Percentiles rank a stretch among this genome's conserved stretches.
Conservation (phyloP, 2,329 filamentous ascomycete genomes). For the Byssoonygena ceratinophila region DNA sequence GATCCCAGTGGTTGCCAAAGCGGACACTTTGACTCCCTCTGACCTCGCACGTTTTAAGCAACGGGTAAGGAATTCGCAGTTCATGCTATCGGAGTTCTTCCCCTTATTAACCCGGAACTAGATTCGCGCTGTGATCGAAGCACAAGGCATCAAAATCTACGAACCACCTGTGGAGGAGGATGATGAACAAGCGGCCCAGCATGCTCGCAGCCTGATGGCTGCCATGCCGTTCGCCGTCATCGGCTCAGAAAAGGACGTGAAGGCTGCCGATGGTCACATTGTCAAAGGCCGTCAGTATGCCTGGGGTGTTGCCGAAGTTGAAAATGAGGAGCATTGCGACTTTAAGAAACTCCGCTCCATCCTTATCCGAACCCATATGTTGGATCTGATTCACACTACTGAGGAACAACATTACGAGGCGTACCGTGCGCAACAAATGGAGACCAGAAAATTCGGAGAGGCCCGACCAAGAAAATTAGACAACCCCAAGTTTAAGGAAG, state of each 20-base stretch:
- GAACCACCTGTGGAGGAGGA: conserved; percentile 96
- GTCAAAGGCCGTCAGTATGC: conserved; percentile 99
- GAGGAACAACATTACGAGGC: conserved; percentile 99
- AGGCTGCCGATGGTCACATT: conserved; percentile 87
- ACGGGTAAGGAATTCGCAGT: conserved; percentile 52
- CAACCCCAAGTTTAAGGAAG: conserved; percentile 99
- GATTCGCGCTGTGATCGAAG: conserved; percentile 92
- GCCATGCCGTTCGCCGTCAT: conserved; percentile 99
- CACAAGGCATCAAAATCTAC: conserved; percentile 99
- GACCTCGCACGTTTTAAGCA: conserved; percentile 93
- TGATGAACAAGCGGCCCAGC: conserved; percentile 88
- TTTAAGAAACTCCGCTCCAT: conserved; percentile 99
- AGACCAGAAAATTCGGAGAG: conserved; percentile 98
- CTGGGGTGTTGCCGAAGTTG: conserved; percentile 98
- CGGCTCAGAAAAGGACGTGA: conserved; percentile 97
- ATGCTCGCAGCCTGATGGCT: conserved; percentile 85
- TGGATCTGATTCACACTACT: conserved; percentile 98
- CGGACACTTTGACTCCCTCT: conserved; percentile 86
- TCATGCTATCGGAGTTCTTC: neutral
- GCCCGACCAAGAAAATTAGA: conserved; percentile 93
- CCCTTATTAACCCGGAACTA: conserved; percentile 30
- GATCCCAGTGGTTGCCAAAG: conserved; percentile 97
- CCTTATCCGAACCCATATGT: conserved; percentile 97
- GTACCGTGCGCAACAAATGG: conserved; percentile 98
- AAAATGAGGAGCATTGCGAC: conserved; percentile 99